These are phyloP conservation scores for Xerocomus potaroensis DNA, from an alignment of 768 basidiomycete species.

Conservation along the genomic window DNA sequence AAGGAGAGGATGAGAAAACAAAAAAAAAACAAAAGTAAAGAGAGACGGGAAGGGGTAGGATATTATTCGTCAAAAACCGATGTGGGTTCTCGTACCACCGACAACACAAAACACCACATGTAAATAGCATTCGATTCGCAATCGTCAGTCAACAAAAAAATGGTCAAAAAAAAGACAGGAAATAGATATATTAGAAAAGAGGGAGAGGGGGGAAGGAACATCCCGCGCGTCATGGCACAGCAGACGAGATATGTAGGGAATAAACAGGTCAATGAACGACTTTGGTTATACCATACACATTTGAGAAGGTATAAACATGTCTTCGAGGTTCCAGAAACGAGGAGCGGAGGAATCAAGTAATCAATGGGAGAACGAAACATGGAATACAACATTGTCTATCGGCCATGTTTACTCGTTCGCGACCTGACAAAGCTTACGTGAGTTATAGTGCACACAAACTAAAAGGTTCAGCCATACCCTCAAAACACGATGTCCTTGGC, in stretches of 20 bases:
- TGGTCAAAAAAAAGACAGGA: too few species aligned
- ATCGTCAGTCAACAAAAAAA: neutral
- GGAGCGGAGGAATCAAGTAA: neutral
- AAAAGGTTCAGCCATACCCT: constrained; percentile 22
- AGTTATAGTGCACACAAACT: neutral
- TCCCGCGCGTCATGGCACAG: neutral
- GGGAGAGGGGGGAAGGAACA: too few species aligned
- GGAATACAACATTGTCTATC: neutral
- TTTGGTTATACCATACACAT: neutral
- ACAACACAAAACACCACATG: neutral
- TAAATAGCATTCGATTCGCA: neutral
- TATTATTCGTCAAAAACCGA: neutral
- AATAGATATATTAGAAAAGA: neutral
- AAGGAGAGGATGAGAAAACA: too few species aligned
- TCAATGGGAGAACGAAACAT: neutral
- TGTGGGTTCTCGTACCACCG: neutral
- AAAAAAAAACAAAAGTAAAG: neutral
- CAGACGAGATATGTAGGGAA: neutral
- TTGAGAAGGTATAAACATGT: neutral
- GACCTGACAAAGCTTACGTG: neutral
- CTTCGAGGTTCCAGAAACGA: neutral
- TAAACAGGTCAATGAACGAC: neutral
- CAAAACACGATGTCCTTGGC: constrained; percentile 24
- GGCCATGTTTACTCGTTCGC: neutral
- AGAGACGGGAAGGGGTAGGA: neutral